Conservation (phyloP, 2,329 filamentous ascomycete genomes). For the Dothideomycetes sp. region DNA sequence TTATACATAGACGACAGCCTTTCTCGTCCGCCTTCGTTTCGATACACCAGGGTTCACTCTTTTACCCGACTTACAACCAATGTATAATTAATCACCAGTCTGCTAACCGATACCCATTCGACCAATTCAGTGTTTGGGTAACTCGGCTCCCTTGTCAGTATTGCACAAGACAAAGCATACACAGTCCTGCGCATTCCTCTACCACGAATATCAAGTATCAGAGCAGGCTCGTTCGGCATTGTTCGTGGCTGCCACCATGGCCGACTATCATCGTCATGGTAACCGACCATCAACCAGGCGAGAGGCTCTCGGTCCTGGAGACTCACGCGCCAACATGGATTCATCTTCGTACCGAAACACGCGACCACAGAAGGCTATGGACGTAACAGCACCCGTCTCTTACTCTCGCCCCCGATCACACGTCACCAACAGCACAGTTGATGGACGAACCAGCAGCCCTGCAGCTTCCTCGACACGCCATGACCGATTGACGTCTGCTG, state of each 20-base stretch:
- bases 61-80: conserved; percentile 11
- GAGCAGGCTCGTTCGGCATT: too few species aligned
- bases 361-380: conserved; percentile 15
- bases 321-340: conserved; percentile 17
- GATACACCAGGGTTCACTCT: conserved; percentile 1
- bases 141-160: too few species aligned
- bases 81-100: conserved; percentile 12
- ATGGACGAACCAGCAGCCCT: conserved; percentile 29
- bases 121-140: too few species aligned
- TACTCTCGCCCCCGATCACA: conserved; percentile 37
- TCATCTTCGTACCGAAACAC: conserved; percentile 6
- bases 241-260: conserved; percentile 5
- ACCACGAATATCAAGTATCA: too few species aligned
- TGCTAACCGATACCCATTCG: too few species aligned
- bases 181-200: too few species aligned
- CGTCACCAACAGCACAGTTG: conserved; percentile 34
- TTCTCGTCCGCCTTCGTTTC: conserved; percentile 5
- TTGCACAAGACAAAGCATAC: too few species aligned
- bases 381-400: conserved; percentile 15
- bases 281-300: conserved; percentile 10
- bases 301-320: conserved; percentile 16
- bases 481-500: conserved; percentile 41
- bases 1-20: conserved; percentile 6
- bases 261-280: conserved; percentile 2
- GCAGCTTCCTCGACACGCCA: conserved; percentile 6